A percentile compares a stretch with the other conserved stretches of the same genome.
Evolutionary conservation across 1,284 basidiomycete species (phyloP).

Genomic region (Sanguinoderma infundibulare): DNA sequence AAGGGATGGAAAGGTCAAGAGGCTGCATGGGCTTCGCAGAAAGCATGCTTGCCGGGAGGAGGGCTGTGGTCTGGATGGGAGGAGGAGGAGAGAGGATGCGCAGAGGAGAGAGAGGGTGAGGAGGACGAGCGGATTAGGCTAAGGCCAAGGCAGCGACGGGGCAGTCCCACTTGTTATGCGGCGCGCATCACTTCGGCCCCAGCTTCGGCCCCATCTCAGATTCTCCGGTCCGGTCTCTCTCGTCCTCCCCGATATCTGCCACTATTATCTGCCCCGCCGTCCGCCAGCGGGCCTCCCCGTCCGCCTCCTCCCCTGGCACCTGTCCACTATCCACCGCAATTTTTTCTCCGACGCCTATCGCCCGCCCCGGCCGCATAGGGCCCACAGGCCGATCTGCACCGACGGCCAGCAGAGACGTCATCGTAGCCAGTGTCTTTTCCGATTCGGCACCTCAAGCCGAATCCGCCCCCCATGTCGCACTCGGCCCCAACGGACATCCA

Average conservation of each 20-base stretch:
- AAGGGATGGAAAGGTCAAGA: constrained; percentile 33
- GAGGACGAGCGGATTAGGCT: constrained; percentile 7
- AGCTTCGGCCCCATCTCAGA: constrained; percentile 25
- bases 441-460: constrained; percentile 22
- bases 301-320: neutral
- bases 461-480: neutral
- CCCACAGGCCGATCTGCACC: neutral
- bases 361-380: neutral
- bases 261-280: constrained; percentile 5
- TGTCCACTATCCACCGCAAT: neutral
- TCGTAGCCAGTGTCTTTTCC: constrained; percentile 7
- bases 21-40: constrained; percentile 47
- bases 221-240: constrained; percentile 23
- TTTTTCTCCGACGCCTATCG: neutral
- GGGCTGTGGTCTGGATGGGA: constrained; percentile 9
- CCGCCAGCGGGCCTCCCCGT: neutral
- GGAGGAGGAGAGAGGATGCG: constrained; percentile 16
- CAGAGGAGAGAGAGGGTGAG: constrained; percentile 10
- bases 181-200: constrained; percentile 29
- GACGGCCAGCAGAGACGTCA: constrained; percentile 17
- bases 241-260: constrained; percentile 13
- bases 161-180: constrained; percentile 25
- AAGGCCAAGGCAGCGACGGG: constrained; percentile 12
- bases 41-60: constrained; percentile 40
- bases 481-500: neutral